Evolutionary conservation across 768 basidiomycete genomes (phyloP).

Genomic region (Podaxis sp.): DNA sequence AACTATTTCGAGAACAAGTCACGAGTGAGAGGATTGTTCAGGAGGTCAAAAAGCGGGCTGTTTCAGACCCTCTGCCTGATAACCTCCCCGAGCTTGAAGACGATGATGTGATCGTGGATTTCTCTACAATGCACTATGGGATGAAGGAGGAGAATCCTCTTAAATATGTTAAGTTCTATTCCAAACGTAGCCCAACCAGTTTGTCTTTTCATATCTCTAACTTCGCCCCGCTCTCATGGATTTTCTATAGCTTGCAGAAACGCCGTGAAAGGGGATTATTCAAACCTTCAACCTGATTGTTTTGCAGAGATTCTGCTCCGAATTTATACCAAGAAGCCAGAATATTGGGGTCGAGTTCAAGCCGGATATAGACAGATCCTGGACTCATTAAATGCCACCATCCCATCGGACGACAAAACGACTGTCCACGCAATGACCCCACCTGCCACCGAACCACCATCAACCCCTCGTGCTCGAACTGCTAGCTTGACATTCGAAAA

Average conservation of each 20-base stretch:
- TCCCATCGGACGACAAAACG: neutral
- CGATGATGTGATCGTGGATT: constrained; percentile 62
- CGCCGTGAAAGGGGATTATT: constrained; percentile 57
- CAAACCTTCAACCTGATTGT: constrained; percentile 57
- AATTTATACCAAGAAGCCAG: constrained; percentile 64
- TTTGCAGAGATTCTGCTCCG: constrained; percentile 72
- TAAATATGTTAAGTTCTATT: constrained; percentile 69
- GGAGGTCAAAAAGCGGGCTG: constrained; percentile 33
- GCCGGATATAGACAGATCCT: constrained; percentile 56
- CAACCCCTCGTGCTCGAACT: constrained; percentile 33
- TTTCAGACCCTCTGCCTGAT: constrained; percentile 15
- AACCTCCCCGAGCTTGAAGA: constrained; percentile 32
- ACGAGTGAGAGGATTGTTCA: constrained; percentile 42
- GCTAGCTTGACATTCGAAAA: constrained; percentile 18
- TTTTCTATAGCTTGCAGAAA: constrained; percentile 35
- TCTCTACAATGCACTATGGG: constrained; percentile 72
- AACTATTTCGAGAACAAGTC: constrained; percentile 35
- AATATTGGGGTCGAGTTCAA: constrained; percentile 62
- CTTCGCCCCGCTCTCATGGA: neutral
- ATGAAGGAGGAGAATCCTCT: constrained; percentile 71
- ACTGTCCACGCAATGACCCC: constrained; percentile 24
- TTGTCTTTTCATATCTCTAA: constrained; percentile 17
- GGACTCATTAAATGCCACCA: constrained; percentile 7
- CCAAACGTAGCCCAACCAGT: constrained; percentile 62
- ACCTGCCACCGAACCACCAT: constrained; percentile 34